Conservation (phyloP, 2,329 filamentous ascomycete genomes). For the Fusarium chuoi region DNA sequence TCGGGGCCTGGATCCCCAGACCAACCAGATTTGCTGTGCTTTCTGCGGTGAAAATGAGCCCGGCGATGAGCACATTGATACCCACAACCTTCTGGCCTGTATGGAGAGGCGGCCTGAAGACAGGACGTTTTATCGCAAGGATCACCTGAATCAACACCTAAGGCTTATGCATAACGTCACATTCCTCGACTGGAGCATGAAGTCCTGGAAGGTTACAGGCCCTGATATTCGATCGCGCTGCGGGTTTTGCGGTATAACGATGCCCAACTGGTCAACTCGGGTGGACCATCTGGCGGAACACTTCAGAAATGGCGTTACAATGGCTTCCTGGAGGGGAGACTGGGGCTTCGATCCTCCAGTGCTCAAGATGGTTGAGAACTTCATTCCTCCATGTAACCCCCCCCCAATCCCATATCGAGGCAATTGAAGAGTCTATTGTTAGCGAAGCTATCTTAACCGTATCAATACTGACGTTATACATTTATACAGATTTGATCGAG, state of each 20-base stretch:
- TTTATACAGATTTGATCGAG: neutral
- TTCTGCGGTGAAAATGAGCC: neutral
- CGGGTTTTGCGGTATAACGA: neutral
- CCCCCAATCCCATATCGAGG: rapidly evolving
- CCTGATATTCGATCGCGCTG: neutral
- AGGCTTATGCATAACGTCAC: neutral
- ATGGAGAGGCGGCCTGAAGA: neutral
- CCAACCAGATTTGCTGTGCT: neutral
- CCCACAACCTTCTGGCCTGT: rapidly evolving
- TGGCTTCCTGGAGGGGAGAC: neutral
- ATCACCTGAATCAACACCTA: neutral
- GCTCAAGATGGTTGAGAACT: neutral
- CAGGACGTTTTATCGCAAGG: neutral
- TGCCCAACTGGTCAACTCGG: neutral
- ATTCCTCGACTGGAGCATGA: neutral
- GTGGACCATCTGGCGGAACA: neutral
- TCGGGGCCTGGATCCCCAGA: rapidly evolving
- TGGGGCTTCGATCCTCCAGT: neutral
- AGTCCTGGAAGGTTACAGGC: neutral
- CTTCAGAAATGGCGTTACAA: neutral
- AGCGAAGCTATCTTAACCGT: rapidly evolving
- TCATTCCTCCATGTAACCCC: neutral
- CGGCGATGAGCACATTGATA: rapidly evolving
- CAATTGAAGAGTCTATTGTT: neutral
- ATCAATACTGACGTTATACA: rapidly evolving